Percentiles rank a stretch among this genome's conserved stretches.
Conservation (phyloP, 129 eudicot species). For the sunflower (Helianthus annuus) region HanXRQr2.0-SUNRISE NC_035433.2:140329621-140330120, state of each 20-base stretch:
- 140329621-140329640: background rate
- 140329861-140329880: background rate
- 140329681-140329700: constrained; percentile 51
- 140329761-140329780: constrained; percentile 60
- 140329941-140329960: too few species aligned
- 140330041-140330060: too few species aligned
- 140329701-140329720: constrained; percentile 56
- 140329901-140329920: background rate
- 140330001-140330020: too few species aligned
- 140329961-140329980: too few species aligned
- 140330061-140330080: too few species aligned
- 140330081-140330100: too few species aligned
- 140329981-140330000: too few species aligned
- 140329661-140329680: constrained; percentile 10
- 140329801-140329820: background rate
- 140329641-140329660: background rate
- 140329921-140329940: background rate
- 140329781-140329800: constrained; percentile 19
- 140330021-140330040: too few species aligned
- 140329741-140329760: constrained; percentile 69
- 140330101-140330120: too few species aligned
- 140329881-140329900: background rate
- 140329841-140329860: background rate
- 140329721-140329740: constrained; percentile 69
- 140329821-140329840: background rate